A percentile compares a stretch with the other conserved stretches of the same genome.
These are phyloP conservation scores for Dentipellis fragilis DNA, from an alignment of 768 basidiomycete species.

Conservation along the genomic window DNA sequence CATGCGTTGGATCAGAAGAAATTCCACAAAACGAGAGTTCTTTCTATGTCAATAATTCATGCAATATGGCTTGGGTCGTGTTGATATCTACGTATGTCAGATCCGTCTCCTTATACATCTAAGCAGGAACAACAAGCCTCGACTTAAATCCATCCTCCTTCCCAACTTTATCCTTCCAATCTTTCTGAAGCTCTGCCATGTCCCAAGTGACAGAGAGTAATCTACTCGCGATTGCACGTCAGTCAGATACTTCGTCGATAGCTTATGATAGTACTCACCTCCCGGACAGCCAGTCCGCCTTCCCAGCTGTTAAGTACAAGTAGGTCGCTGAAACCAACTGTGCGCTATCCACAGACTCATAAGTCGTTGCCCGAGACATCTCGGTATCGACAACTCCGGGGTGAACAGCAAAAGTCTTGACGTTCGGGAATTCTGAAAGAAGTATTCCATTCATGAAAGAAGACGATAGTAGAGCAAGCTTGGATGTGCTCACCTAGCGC, in stretches of 20 bases:
- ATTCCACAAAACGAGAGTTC: no score
- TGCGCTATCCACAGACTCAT: background rate
- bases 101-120: background rate
- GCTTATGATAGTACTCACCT: background rate
- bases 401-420: background rate
- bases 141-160: background rate
- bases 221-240: background rate
- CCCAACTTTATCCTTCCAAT: background rate
- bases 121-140: background rate
- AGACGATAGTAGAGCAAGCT: background rate
- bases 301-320: slow-evolving; percentile 13
- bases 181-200: background rate
- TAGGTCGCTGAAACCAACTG: slow-evolving; percentile 5
- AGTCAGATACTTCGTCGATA: no score
- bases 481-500: background rate
- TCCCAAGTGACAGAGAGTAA: background rate
- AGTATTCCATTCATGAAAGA: no score
- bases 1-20: no score
- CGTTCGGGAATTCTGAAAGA: background rate
- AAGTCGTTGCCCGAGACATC: background rate
- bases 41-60: no score
- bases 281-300: slow-evolving; percentile 13
- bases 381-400: background rate
- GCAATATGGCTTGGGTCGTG: no score
- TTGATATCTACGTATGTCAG: no score